Percentiles rank a stretch among this genome's conserved stretches.
phyloP scores from a whole-genome alignment of 2,329 filamentous ascomycete genomes.

The Fusarium foetens region DNA sequence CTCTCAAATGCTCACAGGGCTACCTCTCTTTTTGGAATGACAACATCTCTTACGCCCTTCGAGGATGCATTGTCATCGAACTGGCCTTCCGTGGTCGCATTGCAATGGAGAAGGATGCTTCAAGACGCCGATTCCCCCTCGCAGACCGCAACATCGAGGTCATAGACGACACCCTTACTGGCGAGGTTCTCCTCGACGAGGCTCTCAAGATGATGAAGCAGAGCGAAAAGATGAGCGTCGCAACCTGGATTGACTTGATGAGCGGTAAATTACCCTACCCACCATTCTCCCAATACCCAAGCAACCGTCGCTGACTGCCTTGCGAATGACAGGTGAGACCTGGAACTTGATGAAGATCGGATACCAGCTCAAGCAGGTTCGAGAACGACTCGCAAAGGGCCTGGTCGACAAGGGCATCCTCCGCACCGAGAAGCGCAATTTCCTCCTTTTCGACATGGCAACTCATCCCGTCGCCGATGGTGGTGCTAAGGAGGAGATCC shows the following conservation, averaged over 20 bases:
- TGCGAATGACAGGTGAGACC: slow-evolving; percentile 78
- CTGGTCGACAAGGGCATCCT: slow-evolving; percentile 99
- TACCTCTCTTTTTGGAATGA: slow-evolving; percentile 99
- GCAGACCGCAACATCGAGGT: slow-evolving; percentile 96
- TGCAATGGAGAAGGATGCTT: slow-evolving; percentile 98
- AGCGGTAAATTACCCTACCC: slow-evolving; percentile 72
- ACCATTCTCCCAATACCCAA: slow-evolving; percentile 16
- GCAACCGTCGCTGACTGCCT: slow-evolving; percentile 29
- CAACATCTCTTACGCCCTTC: slow-evolving; percentile 97
- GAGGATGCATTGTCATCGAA: slow-evolving; percentile 98
- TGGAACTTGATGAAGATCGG: slow-evolving; percentile 99
- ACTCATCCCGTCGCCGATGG: slow-evolving; percentile 97
- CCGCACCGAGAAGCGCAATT: slow-evolving; percentile 98
- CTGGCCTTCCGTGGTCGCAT: slow-evolving; percentile 94
- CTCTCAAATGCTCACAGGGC: slow-evolving; percentile 66
- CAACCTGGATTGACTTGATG: slow-evolving; percentile 99
- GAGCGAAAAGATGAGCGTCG: slow-evolving; percentile 99
- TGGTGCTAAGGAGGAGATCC: slow-evolving; percentile 96
- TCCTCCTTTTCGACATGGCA: slow-evolving; percentile 99
- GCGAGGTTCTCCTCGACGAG: slow-evolving; percentile 96
- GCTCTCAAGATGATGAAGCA: slow-evolving; percentile 99
- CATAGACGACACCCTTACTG: slow-evolving; percentile 94
- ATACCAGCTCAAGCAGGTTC: slow-evolving; percentile 99
- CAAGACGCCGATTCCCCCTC: slow-evolving; percentile 89
- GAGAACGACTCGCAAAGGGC: slow-evolving; percentile 95